Percentiles rank a stretch among this genome's conserved stretches.
Conservation (phyloP, 768 basidiomycete species). For the Termitomyces sp. region DNA sequence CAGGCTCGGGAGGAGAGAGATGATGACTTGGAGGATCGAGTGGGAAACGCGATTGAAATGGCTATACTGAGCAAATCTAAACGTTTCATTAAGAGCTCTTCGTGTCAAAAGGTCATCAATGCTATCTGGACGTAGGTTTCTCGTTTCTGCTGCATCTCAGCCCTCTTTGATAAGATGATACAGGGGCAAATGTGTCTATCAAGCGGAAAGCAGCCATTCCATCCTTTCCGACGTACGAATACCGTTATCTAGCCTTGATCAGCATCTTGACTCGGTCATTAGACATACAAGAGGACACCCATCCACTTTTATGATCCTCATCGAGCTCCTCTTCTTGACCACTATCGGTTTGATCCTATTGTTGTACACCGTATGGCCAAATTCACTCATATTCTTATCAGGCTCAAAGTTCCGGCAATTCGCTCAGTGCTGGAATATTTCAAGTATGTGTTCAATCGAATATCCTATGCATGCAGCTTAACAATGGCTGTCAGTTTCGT, state of each 20-base stretch:
- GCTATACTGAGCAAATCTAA: conserved; percentile 87
- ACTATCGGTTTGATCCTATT: conserved; percentile 67
- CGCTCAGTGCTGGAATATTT: conserved; percentile 87
- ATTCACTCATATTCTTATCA: conserved; percentile 22
- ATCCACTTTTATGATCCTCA: conserved; percentile 94
- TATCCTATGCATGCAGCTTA: not conserved
- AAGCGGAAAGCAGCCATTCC: conserved; percentile 81
- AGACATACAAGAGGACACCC: conserved; percentile 93
- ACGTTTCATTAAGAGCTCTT: conserved; percentile 83
- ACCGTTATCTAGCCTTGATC: not conserved
- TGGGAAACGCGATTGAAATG: conserved; percentile 92
- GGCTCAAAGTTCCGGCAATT: conserved; percentile 90
- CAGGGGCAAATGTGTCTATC: conserved; percentile 91
- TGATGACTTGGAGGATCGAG: conserved; percentile 70
- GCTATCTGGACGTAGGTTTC: conserved; percentile 68
- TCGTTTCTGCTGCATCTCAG: not conserved
- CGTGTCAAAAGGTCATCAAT: conserved; percentile 89
- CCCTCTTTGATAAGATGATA: not conserved
- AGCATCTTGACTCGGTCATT: not conserved
- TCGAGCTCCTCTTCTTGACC: conserved; percentile 90
- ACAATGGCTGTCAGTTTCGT: conserved; percentile 56
- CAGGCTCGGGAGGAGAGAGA: conserved; percentile 62
- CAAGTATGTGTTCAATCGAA: conserved; percentile 47
- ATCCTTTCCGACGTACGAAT: conserved; percentile 81
- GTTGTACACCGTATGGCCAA: not conserved